Base-by-base conservation (phyloP, 2,329 filamentous ascomycete genomes). In the Dichotomopilus funicola region DNA sequence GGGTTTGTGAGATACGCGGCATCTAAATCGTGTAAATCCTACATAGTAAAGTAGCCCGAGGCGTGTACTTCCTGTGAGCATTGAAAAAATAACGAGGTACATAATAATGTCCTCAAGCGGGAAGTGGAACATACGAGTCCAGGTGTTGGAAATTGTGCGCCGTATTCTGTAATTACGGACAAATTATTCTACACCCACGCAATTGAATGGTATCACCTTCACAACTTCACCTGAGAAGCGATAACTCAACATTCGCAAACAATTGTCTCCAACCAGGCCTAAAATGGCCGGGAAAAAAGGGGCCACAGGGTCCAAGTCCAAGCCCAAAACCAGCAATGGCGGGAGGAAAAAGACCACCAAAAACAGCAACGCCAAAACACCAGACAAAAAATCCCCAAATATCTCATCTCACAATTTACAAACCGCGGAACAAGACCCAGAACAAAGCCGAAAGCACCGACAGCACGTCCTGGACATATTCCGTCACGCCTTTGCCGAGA, bases 381-480 rank as follows among this genome's bases (percentile, higher is more conserved):
- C 35, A 35, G n/a, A 51, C 4, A 43, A 37, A 11, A 40, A 51
- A 9, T n/a, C 1, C n/a, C 34, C 13, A 35, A 31, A 36, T n/a
- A 12, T 27, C 31, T 41, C 1, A 13, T 2, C 11, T 34, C 31
- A 36, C 36, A 7, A 13, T 34, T 6, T 42, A 43, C 5, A 19
- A 46, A 33, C 19, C 19, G 11, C 10, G 4, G 35, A 45, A 8
- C 31, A 53, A 36, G 42, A 52, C 10, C 35, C 3, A 8, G 37
- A 38, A 9, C 51, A 56, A 34, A 53, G 34, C 27, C 53, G 42
- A 40, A 57, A 57, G n/a, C 62, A 62, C 13, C 63, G 66, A 34
- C 64, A 66, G 43, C 50, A 54, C 33, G 58, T 94, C 33, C 75
- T 96, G 47, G 79, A 90, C 63, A 74, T 90, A 59, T 96, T 95